Evolutionary conservation across 2,329 filamentous ascomycete species (phyloP).

Genomic region (Sarocladium strictum): DNA sequence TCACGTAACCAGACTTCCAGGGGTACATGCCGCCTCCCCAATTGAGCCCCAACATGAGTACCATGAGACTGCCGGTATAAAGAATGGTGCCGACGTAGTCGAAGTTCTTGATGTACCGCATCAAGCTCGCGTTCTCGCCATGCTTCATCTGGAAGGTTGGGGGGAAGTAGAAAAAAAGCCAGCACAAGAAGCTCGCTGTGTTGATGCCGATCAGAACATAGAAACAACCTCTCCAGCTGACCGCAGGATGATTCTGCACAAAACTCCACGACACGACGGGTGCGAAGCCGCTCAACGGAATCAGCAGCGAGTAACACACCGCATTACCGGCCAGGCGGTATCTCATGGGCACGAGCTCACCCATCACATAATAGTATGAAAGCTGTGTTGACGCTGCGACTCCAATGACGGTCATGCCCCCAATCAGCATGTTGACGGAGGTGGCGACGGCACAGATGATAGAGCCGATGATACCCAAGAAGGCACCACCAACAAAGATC

Average conservation of each 20-base stretch:
- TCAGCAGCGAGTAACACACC: conserved; percentile 25
- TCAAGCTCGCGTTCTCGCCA: conserved; percentile 17
- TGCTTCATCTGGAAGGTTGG: conserved; percentile 26
- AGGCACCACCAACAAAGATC: conserved; percentile 8
- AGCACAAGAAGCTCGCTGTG: conserved; percentile 20
- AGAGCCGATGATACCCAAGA: conserved; percentile 7
- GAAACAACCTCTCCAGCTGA: conserved; percentile 24
- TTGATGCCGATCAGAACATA: conserved; percentile 24
- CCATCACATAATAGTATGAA: conserved; percentile 29
- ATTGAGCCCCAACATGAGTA: conserved; percentile 25
- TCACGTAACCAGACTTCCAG: conserved; percentile 24
- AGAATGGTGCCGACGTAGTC: conserved; percentile 25
- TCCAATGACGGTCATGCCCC: conserved; percentile 29
- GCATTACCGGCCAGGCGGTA: conserved; percentile 25
- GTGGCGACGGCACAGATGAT: conserved; percentile 28
- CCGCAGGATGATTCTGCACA: conserved; percentile 17
- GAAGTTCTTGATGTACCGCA: conserved; percentile 21
- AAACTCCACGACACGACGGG: conserved; percentile 22
- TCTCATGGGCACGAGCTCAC: conserved; percentile 32
- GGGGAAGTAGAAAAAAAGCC: conserved; percentile 27
- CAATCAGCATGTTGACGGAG: conserved; percentile 29
- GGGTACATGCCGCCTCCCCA: conserved; percentile 26
- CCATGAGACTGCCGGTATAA: conserved; percentile 22
- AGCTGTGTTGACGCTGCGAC: conserved; percentile 29
- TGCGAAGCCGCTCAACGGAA: conserved; percentile 23